phyloP scores from a whole-genome alignment of 345 rosid genomes.

The Hypericum androsaemum region DNA sequence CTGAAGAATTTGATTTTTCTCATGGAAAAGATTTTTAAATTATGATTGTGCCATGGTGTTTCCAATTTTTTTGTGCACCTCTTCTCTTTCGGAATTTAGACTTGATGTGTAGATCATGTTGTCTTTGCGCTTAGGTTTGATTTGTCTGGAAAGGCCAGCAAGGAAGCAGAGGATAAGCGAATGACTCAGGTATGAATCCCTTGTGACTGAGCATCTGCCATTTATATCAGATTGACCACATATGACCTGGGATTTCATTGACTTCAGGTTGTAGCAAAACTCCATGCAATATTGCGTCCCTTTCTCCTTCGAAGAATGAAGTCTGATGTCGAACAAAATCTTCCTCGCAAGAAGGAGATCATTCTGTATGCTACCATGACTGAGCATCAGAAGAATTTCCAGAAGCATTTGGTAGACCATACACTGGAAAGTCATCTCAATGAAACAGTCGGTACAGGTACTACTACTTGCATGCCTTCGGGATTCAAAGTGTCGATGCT shows the following conservation, averaged over 20 bases:
- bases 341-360: constrained; percentile 89
- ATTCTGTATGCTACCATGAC: constrained; percentile 83
- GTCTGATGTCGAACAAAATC: constrained; percentile 79
- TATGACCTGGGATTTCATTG: constrained; percentile 13
- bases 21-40: no score
- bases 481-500: background rate
- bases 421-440: constrained; percentile 55
- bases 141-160: constrained; percentile 51
- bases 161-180: constrained; percentile 72
- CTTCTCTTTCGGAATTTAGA: background rate
- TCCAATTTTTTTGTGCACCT: no score
- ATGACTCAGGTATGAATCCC: constrained; percentile 48
- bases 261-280: constrained; percentile 77
- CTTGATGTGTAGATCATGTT: constrained; percentile 3
- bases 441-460: constrained; percentile 44
- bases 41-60: no score
- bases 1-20: no score
- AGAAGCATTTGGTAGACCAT: constrained; percentile 68
- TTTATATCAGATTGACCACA: constrained; percentile 7
- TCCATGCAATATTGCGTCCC: constrained; percentile 87
- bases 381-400: constrained; percentile 70
- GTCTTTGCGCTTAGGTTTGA: constrained; percentile 56
- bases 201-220: constrained; percentile 2
- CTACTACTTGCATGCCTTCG: background rate
- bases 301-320: constrained; percentile 94